A percentile compares a stretch with the other conserved stretches of the same genome.
These are phyloP conservation scores for Dactylorhiza incarnata DNA, from an alignment of 106 monocot species.

Conservation along the genomic window DNA sequence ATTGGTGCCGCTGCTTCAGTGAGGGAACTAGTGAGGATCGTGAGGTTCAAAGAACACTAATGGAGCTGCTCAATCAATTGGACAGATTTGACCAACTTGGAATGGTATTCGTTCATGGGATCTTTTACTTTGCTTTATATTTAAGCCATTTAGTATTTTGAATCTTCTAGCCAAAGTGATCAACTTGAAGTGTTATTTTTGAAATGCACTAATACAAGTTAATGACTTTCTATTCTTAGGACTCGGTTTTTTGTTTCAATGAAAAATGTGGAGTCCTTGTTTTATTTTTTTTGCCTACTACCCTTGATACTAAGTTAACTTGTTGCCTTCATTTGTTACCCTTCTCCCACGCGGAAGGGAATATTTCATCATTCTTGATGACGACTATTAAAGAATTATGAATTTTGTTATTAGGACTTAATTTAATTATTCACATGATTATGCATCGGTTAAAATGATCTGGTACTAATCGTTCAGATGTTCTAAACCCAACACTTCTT, in stretches of 20 bases:
- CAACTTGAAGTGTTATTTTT: neutral
- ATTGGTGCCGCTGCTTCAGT: constrained; percentile 86
- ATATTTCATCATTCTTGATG: no score
- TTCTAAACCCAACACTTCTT: constrained; percentile 88
- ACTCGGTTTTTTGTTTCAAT: no score
- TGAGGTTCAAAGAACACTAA: constrained; percentile 81
- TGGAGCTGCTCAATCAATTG: constrained; percentile 68
- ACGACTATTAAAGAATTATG: no score
- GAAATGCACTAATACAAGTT: no score
- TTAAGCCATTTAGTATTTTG: neutral
- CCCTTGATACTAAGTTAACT: no score
- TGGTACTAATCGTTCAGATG: constrained; percentile 96
- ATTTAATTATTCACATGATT: neutral
- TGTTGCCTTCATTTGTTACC: no score
- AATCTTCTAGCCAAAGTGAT: neutral
- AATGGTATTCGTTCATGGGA: constrained; percentile 21
- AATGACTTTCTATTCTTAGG: no score
- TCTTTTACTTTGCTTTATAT: neutral
- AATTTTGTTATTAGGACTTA: neutral
- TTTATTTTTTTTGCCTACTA: no score
- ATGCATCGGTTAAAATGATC: constrained; percentile 87
- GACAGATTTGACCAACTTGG: constrained; percentile 68
- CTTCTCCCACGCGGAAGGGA: no score
- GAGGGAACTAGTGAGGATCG: constrained; percentile 95
- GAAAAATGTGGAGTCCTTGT: no score